Conservation (phyloP, 2,329 filamentous ascomycete species). For the Phaeophleospora eucalypticola region DNA sequence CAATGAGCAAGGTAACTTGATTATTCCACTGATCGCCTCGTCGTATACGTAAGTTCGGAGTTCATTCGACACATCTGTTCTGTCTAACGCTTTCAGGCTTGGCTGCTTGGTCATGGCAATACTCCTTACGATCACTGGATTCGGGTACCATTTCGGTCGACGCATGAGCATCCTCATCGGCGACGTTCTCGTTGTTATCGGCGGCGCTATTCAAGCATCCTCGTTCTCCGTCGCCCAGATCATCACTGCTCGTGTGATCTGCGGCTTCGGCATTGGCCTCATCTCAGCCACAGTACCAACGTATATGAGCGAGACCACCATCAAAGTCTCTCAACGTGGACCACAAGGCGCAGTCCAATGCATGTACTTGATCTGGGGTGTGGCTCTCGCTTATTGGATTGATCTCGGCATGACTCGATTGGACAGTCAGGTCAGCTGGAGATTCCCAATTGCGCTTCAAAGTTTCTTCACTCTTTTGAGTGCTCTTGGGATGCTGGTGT, state of each 20-base stretch:
- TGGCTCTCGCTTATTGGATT: conserved; percentile 36
- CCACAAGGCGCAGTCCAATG: conserved; percentile 26
- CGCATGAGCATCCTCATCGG: not conserved
- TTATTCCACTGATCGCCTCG: not conserved
- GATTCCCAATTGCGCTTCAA: conserved; percentile 1
- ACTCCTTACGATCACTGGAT: not conserved
- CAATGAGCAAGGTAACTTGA: not conserved
- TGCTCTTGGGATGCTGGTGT: not conserved
- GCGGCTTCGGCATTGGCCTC: conserved; percentile 43
- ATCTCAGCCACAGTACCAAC: conserved; percentile 35
- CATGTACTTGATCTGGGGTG: conserved; percentile 37
- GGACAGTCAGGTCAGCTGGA: conserved; percentile 8
- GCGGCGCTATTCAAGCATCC: conserved; percentile 43
- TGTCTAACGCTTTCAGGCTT: not conserved
- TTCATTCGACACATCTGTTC: not conserved
- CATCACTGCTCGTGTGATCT: conserved; percentile 46
- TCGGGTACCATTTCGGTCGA: not conserved
- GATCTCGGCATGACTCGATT: conserved; percentile 2
- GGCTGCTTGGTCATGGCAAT: not conserved
- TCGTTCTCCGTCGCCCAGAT: conserved; percentile 45
- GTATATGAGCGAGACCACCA: conserved; percentile 27
- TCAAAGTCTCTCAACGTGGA: conserved; percentile 25
- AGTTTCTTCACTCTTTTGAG: not conserved
- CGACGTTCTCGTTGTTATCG: conserved; percentile 27
- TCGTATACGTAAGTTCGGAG: not conserved